Evolutionary conservation across 176 grass and related monocot genomes (phyloP).

Genomic region (Typha latifolia): DNA sequence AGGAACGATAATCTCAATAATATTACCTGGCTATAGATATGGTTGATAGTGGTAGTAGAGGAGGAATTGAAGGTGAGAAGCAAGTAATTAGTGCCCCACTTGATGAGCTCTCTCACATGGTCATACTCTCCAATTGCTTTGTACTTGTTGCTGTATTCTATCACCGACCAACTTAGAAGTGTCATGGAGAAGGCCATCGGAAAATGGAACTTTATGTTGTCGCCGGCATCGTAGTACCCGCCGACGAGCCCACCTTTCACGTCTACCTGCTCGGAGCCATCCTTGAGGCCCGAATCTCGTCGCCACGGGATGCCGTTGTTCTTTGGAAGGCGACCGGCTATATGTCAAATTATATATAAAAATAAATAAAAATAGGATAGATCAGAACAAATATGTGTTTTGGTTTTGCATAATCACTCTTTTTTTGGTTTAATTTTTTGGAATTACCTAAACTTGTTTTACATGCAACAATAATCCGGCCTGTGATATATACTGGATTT

Average conservation of each 20-base stretch:
- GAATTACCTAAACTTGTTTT: no score
- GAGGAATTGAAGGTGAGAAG: constrained; percentile 92
- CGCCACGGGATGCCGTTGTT: constrained; percentile 84
- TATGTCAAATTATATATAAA: neutral
- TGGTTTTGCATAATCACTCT: no score
- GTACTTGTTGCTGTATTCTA: constrained; percentile 84
- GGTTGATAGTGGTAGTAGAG: constrained; percentile 51
- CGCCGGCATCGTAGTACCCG: constrained; percentile 93
- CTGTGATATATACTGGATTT: no score
- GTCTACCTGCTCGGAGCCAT: constrained; percentile 44
- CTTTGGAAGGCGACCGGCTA: constrained; percentile 85
- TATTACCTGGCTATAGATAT: constrained; percentile 75
- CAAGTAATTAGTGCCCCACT: constrained; percentile 90
- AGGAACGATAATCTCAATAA: no score
- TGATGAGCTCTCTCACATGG: constrained; percentile 83
- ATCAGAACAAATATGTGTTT: neutral
- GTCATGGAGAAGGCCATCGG: constrained; percentile 98
- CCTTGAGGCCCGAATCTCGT: constrained; percentile 52
- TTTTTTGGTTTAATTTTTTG: no score
- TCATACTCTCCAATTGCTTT: constrained; percentile 89
- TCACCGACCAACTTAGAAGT: constrained; percentile 85
- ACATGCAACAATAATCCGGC: no score
- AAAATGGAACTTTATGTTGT: constrained; percentile 99
- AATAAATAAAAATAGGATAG: neutral
- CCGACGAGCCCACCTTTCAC: constrained; percentile 78